Base-by-base conservation (phyloP, 306 rosid species). In the Myrica gale region DNA sequence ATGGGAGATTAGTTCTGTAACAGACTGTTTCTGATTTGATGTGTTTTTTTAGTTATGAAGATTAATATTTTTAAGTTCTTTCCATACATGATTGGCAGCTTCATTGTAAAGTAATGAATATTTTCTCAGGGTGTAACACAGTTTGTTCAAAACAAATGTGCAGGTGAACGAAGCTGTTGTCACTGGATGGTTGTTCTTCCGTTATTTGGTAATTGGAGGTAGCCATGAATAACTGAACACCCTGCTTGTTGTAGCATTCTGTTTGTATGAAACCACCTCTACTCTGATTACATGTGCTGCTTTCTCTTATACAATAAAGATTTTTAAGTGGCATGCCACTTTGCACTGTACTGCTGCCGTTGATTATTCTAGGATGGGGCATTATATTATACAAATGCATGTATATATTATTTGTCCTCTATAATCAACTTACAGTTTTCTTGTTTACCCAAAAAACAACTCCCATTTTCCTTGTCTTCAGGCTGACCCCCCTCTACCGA, bases 121-220 rank as follows among this genome's bases (percentile, higher is more conserved):
- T 9, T 82, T 50, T 72, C 13, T 65, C 70, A 65, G 32, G 67
- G 16, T 41, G 9, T 65, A 42, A 39, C 69, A 41, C 71, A 52
- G 53, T 32, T 20, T 43, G 44, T 82, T 79, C 78, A 66, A 73
- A 69, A 67, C 79, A 10, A 60, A 51, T 74, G 73, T 81, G 56
- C 84, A 94, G 98, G 90, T 95, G 82, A 90, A 83, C 79, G 99
- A 95, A 92, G 99, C 97, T 7, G 99, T 95, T 79, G 97, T 95
- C 66, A 44, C 90, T 47, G 99, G 99, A 73, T 95, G 99, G 99
- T 81, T 95, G 91, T 95, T 95, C 87, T 95, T 95, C 77, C 97
- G 99, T 74, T 95, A 95, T 87, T 84, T 95, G 86, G 99, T 95
- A 51, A 92, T 95, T 79, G 99, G 99, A 95, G 98, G 98, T 94